These are phyloP conservation scores for Lentithecium fluviatile DNA, from an alignment of 495 filamentous ascomycete species.

Conservation along the genomic window DNA sequence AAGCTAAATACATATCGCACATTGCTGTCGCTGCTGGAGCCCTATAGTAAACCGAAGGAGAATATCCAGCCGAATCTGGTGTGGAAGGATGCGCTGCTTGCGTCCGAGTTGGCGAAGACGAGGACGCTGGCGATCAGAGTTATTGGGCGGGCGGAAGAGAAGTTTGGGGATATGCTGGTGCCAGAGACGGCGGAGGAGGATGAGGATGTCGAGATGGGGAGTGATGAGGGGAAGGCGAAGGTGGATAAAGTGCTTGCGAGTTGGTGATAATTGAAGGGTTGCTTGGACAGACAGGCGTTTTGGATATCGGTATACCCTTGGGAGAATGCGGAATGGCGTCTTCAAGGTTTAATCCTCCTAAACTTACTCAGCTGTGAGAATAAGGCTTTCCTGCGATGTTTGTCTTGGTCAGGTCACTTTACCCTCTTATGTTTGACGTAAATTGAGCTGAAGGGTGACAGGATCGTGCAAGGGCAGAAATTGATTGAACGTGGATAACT, in stretches of 20 bases:
- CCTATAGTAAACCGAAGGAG: slow-evolving; percentile 55
- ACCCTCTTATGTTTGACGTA: no score
- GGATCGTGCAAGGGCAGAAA: no score
- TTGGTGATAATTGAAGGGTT: slow-evolving; percentile 24
- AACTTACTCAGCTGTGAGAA: no score
- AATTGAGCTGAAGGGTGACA: no score
- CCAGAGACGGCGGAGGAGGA: slow-evolving; percentile 29
- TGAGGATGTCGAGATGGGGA: slow-evolving; percentile 38
- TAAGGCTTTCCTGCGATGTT: no score
- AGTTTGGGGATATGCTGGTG: slow-evolving; percentile 44
- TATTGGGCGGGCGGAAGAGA: slow-evolving; percentile 54
- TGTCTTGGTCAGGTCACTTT: no score
- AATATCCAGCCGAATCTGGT: slow-evolving; percentile 77
- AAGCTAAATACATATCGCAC: slow-evolving; percentile 57
- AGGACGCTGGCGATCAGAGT: slow-evolving; percentile 71
- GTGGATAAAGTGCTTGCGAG: slow-evolving; percentile 19
- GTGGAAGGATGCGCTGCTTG: slow-evolving; percentile 69
- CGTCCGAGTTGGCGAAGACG: slow-evolving; percentile 72
- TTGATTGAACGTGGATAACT: no score
- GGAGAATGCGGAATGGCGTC: background rate
- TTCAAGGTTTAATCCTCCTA: no score
- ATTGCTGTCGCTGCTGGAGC: slow-evolving; percentile 58
- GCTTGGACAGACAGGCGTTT: background rate
- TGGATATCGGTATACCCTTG: background rate
- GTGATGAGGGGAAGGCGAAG: slow-evolving; percentile 47